phyloP scores from a whole-genome alignment of 179 eudicot genomes.

The Heliamphora pulchella region DNA sequence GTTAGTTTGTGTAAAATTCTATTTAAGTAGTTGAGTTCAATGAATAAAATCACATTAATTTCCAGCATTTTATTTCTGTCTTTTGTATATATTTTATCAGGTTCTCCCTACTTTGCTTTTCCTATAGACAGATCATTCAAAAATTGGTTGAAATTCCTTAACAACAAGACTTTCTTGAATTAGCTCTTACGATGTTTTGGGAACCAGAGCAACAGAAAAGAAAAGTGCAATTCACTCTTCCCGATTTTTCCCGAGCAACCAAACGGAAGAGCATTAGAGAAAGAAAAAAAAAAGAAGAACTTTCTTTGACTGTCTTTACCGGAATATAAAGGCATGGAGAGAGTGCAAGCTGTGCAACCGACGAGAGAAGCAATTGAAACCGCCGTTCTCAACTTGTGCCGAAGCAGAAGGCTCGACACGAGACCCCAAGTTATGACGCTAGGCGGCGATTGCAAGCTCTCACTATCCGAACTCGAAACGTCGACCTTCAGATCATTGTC shows the following conservation, averaged over 20 bases:
- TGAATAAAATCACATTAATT: too few species aligned
- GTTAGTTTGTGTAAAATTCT: too few species aligned
- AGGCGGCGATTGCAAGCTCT: conserved; percentile 21
- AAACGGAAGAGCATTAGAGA: not conserved
- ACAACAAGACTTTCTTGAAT: not conserved
- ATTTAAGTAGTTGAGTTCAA: too few species aligned
- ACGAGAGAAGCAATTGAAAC: conserved; percentile 42
- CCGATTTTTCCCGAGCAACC: not conserved
- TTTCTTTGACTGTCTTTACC: conserved; percentile 28
- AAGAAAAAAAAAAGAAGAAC: not conserved
- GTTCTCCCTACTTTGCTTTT: not conserved
- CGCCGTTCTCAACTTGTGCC: conserved; percentile 50
- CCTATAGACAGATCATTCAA: not conserved
- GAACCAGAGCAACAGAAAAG: not conserved
- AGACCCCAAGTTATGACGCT: conserved; percentile 58
- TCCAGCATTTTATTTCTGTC: too few species aligned
- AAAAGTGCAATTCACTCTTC: not conserved
- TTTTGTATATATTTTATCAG: too few species aligned
- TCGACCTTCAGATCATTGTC: conserved; percentile 35
- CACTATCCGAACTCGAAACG: conserved; percentile 14
- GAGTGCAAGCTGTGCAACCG: conserved; percentile 65
- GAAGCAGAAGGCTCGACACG: conserved; percentile 45
- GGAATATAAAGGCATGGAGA: conserved; percentile 71
- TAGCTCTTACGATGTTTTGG: not conserved
- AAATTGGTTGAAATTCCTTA: not conserved